Evolutionary conservation across 768 basidiomycete species (phyloP), one percentile per base, ranked within the genome.

Genomic region (Trametes cingulata): DNA sequence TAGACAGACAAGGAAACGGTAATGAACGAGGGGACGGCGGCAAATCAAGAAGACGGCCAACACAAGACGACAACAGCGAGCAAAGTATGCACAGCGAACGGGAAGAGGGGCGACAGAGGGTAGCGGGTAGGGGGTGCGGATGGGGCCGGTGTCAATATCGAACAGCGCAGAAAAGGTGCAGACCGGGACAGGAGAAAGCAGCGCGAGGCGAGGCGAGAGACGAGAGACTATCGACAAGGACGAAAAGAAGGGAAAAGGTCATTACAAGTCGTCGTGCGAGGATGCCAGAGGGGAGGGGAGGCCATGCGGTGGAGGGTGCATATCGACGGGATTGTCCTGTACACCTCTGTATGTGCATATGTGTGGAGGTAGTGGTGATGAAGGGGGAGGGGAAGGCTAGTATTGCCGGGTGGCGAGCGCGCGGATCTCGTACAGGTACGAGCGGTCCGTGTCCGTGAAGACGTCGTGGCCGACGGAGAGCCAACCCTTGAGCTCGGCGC

Each of bases 401-500:
- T 93, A 92, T 72, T 85, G 87, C 72, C 90, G 84, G n/a, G 89
- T 92, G 15, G 91, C 91, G 57, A 94, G 82, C 24, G 87, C 88
- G 63, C 91, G 85, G 61, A 94, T 93, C 73, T 93, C 91, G 73
- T 84, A 89, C 36, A 94, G 78, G 67, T 84, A 80, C 39, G 83
- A 81, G 58, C 87, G 84, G 68, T 87, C 86, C 35, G 82, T 76
- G 55, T 81, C 78, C 24, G 66, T 67, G 58, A 61, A 69, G 19
- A 70, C 60, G 29, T 63, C 68, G 43, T 52, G 43, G 5, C 47
- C 52, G 37, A 68, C 66, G 2, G 65, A 52, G 15, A 68, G 73
- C 95, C 93, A 96, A 5, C 90, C 90, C 64, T 85, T 88, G 82
- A 94, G 90, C 75, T 97, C 95, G 22, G 72, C 74, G 49, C 84